Conservation (phyloP, 352 stramenopile species). For the Phytophthora meadii region DNA sequence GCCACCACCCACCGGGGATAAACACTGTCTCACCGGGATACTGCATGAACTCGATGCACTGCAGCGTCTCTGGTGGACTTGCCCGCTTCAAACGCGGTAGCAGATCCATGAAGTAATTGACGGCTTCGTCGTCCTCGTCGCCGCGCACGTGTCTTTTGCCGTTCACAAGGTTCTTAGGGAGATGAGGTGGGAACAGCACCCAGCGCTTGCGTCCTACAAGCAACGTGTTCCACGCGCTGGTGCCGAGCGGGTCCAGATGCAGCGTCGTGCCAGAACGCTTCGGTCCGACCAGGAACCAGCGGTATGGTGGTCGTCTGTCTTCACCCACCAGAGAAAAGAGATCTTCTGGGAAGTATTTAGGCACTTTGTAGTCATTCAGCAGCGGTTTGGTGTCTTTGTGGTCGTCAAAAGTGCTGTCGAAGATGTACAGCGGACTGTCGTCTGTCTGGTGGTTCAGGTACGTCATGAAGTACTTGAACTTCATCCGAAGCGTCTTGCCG, state of each 20-base stretch:
- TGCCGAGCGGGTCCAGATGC: slow-evolving; percentile 96
- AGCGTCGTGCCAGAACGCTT: slow-evolving; percentile 93
- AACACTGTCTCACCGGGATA: slow-evolving; percentile 93
- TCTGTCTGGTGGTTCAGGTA: slow-evolving; percentile 83
- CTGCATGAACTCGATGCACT: slow-evolving; percentile 90
- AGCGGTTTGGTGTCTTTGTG: slow-evolving; percentile 80
- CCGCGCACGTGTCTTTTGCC: slow-evolving; percentile 89
- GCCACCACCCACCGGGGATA: slow-evolving; percentile 94
- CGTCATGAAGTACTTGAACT: slow-evolving; percentile 84
- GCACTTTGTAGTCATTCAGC: slow-evolving; percentile 79
- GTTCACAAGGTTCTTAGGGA: slow-evolving; percentile 74
- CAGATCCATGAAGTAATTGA: slow-evolving; percentile 94
- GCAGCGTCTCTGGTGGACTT: slow-evolving; percentile 55
- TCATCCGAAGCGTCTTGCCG: slow-evolving; percentile 80
- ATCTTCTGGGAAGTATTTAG: slow-evolving; percentile 83
- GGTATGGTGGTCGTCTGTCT: slow-evolving; percentile 92
- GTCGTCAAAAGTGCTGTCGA: slow-evolving; percentile 95
- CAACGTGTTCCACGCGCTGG: slow-evolving; percentile 97
- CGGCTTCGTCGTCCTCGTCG: slow-evolving; percentile 91
- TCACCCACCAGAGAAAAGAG: slow-evolving; percentile 88
- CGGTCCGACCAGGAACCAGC: slow-evolving; percentile 96
- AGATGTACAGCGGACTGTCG: slow-evolving; percentile 96
- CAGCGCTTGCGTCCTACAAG: slow-evolving; percentile 95
- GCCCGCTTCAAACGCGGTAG: slow-evolving; percentile 89
- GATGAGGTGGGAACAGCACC: slow-evolving; percentile 96